phyloP scores from a whole-genome alignment of 164 flowering plant species.

The Chloranthus sessilifolius region DNA sequence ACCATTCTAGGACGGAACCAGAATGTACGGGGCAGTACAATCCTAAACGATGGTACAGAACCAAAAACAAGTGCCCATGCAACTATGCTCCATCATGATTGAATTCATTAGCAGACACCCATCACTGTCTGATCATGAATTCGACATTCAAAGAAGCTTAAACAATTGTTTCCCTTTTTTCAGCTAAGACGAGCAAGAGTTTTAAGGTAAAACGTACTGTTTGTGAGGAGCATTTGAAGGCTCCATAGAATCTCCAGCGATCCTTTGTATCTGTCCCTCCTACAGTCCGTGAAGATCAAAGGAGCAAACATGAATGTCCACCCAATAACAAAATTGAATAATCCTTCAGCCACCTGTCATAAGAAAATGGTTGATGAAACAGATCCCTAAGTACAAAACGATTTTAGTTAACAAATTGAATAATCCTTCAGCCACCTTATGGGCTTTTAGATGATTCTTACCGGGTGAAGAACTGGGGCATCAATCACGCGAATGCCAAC shows the following conservation, averaged over 20 bases:
- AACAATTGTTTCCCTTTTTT: too few species aligned
- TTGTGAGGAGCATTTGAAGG: slow-evolving; percentile 93
- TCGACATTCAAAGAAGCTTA: too few species aligned
- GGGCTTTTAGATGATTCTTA: slow-evolving; percentile 26
- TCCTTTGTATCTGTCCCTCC: slow-evolving; percentile 62
- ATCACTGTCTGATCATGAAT: too few species aligned
- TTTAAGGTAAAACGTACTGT: slow-evolving; percentile 44
- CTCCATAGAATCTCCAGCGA: slow-evolving; percentile 89
- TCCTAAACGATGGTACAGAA: too few species aligned
- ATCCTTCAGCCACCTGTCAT: slow-evolving; percentile 73
- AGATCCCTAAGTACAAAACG: too few species aligned
- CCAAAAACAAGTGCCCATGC: too few species aligned
- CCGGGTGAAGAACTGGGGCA: slow-evolving; percentile 88
- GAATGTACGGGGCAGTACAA: too few species aligned
- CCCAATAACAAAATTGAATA: slow-evolving; percentile 92
- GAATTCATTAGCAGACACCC: too few species aligned
- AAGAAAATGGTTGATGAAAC: not conserved
- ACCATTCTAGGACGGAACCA: too few species aligned
- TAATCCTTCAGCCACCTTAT: slow-evolving; percentile 71
- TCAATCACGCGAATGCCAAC: slow-evolving; percentile 76
- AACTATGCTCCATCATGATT: too few species aligned
- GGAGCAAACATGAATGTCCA: slow-evolving; percentile 99
- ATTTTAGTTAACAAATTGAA: too few species aligned
- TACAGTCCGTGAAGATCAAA: slow-evolving; percentile 70
- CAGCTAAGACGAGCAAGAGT: too few species aligned